These are phyloP conservation scores for Schizosaccharomyces octosporus DNA, from an alignment of 805 yeast species.

Conservation along the genomic window DNA sequence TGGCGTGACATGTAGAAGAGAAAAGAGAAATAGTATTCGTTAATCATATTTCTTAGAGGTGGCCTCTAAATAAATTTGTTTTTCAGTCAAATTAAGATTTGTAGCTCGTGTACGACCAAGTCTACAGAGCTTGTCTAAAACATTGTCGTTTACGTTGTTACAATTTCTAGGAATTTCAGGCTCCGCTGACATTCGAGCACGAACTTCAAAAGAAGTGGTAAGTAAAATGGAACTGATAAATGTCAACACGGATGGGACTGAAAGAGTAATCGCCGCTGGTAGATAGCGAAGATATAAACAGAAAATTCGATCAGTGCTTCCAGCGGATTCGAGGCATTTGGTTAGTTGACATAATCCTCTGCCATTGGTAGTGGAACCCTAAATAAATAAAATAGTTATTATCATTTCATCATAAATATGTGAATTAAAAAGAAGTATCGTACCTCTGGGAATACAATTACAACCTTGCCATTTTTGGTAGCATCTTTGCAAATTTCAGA, in stretches of 20 bases:
- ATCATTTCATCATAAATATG: background rate
- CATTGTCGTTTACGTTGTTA: background rate
- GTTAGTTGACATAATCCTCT: background rate
- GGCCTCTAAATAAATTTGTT: background rate
- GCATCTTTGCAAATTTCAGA: background rate
- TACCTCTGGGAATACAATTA: constrained; percentile 1
- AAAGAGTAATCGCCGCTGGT: background rate
- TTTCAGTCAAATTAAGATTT: background rate
- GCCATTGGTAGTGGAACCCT: background rate
- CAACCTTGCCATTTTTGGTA: background rate
- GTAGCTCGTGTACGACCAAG: background rate
- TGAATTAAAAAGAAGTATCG: background rate
- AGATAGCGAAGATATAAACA: background rate
- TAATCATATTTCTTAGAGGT: background rate
- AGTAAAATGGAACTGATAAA: background rate
- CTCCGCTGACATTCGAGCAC: background rate
- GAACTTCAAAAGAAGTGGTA: background rate
- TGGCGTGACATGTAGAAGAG: background rate
- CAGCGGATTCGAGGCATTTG: background rate
- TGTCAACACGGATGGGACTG: background rate
- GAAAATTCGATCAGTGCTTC: background rate
- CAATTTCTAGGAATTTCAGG: background rate
- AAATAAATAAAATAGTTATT: background rate
- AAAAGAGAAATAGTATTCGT: background rate
- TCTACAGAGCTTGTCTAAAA: background rate